phyloP scores from a whole-genome alignment of 768 basidiomycete genomes.

The Calocera cornea region DNA sequence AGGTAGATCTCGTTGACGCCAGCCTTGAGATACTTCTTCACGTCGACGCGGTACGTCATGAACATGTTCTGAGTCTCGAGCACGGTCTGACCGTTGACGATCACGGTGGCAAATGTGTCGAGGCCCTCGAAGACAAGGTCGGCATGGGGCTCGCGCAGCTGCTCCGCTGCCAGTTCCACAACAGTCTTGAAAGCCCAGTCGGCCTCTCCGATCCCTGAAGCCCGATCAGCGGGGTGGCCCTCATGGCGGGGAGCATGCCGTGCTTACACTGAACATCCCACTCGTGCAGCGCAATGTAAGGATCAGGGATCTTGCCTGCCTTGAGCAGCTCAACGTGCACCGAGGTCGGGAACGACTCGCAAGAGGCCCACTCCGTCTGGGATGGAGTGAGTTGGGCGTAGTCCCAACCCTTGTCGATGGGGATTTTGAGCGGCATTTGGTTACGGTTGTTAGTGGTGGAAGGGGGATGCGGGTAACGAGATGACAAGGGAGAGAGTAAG shows the following conservation, averaged over 20 bases:
- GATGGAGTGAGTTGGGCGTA: conserved; percentile 5
- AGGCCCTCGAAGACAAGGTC: conserved; percentile 84
- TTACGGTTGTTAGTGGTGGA: not conserved
- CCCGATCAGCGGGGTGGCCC: not conserved
- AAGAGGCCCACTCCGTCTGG: not conserved
- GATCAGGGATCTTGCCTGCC: conserved; percentile 63
- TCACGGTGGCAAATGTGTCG: conserved; percentile 72
- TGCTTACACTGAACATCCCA: conserved; percentile 79
- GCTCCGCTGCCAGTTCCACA: conserved; percentile 39
- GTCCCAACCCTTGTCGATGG: conserved; percentile 8
- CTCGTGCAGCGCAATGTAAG: conserved; percentile 55
- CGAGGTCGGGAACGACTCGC: conserved; percentile 51
- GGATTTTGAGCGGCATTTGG: not conserved
- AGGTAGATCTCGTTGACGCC: conserved; percentile 57
- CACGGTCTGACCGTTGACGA: not conserved
- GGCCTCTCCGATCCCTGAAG: conserved; percentile 72
- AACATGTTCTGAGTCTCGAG: conserved; percentile 72
- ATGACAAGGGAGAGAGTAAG: not conserved
- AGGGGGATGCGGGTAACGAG: not conserved
- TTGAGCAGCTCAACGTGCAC: conserved; percentile 78
- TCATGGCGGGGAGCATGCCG: too few species aligned
- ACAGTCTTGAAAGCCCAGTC: conserved; percentile 70
- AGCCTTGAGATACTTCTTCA: conserved; percentile 38
- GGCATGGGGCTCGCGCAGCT: conserved; percentile 35
- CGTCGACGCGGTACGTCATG: conserved; percentile 49